Evolutionary conservation across 2,329 filamentous ascomycete species (phyloP).

Genomic region (Penicillium glabrum): DNA sequence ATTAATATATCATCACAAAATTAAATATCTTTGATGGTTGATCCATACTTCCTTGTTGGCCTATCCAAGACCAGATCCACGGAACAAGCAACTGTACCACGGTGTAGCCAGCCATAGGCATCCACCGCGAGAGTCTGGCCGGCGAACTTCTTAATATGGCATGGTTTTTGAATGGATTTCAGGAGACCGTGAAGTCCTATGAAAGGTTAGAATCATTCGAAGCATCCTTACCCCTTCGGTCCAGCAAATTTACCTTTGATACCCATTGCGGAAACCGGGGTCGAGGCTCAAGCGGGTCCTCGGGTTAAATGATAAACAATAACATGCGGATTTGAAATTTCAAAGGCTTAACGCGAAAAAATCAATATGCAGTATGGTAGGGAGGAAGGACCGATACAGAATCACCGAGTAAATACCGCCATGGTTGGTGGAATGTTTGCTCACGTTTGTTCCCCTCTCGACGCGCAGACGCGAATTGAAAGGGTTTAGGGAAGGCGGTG

Average conservation of each 20-base stretch:
- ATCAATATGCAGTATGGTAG: constrained; percentile 3
- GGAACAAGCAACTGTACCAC: constrained; percentile 85
- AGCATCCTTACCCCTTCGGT: background rate
- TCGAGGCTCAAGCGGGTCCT: constrained; percentile 29
- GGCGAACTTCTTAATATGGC: constrained; percentile 78
- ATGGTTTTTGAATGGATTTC: constrained; percentile 93
- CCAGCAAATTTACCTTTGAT: constrained; percentile 41
- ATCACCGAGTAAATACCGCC: constrained; percentile 20
- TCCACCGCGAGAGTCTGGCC: constrained; percentile 93
- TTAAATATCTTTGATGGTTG: background rate
- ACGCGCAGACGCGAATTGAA: constrained; percentile 36
- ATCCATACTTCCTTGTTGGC: constrained; percentile 75
- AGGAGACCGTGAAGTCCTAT: constrained; percentile 83
- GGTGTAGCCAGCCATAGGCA: constrained; percentile 97
- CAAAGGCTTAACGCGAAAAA: constrained; percentile 5
- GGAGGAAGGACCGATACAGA: constrained; percentile 3
- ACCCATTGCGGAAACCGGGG: constrained; percentile 39
- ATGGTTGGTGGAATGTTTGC: constrained; percentile 33
- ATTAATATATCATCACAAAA: background rate
- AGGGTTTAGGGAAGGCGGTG: constrained; percentile 21
- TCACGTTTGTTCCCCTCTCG: constrained; percentile 25
- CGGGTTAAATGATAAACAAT: constrained; percentile 26
- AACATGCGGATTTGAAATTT: constrained; percentile 15
- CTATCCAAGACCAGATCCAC: constrained; percentile 86
- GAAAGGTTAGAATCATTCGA: constrained; percentile 4